Base-by-base conservation (phyloP, 176 grass and related monocot genomes). In the Musa beccarii region DNA sequence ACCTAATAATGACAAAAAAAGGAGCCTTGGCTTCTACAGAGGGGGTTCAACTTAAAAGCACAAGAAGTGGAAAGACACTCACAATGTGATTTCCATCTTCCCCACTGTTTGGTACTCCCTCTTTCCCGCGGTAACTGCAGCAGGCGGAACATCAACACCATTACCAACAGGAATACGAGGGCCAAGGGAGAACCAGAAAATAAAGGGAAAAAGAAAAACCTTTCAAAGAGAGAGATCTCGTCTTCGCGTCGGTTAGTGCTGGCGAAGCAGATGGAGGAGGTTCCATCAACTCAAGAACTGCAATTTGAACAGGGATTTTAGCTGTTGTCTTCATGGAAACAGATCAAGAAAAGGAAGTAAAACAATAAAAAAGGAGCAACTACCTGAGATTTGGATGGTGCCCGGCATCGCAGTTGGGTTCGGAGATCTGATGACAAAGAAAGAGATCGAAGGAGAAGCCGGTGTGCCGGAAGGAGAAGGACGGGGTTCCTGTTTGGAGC, bases 101-200 rank as follows among this genome's bases (percentile, higher is more conserved):
- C 34, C 75, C 59, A 24, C 24, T 13, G 43, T 76, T 49, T 76
- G 75, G 22, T 65, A 76, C n/a, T 66, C 57, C 11, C 20, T 76
- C 75, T 76, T 63, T 16, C 74, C 75, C 75, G 20, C 20, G 11
- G 29, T 20, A 76, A 76, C 75, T 76, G 59, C 59, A 76, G 75
- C 55, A 63, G 20, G 9, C 8, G 34, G n/a, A 21, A 51, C 11
- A 52, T 51, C 11, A 49, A 16, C 9, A 56, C 17, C 11, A 28
- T 17, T 14, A 65, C 49, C 49, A 65, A 63, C n/a, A 64, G 12
- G 11, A 76, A 49, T 2, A 20, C 11, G 4, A 1, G 7, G 52
- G 51, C 22, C 55, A 16, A 8, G 9, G 22, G 8, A 12, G 2
- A 23, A 16, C 4, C 6, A 62, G 0, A 64, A 64, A 49, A 11